A percentile compares a stretch with the other conserved stretches of the same genome.
phyloP scores from a whole-genome alignment of 352 stramenopile genomes.

The Thalassiosira mediterranea region DNA sequence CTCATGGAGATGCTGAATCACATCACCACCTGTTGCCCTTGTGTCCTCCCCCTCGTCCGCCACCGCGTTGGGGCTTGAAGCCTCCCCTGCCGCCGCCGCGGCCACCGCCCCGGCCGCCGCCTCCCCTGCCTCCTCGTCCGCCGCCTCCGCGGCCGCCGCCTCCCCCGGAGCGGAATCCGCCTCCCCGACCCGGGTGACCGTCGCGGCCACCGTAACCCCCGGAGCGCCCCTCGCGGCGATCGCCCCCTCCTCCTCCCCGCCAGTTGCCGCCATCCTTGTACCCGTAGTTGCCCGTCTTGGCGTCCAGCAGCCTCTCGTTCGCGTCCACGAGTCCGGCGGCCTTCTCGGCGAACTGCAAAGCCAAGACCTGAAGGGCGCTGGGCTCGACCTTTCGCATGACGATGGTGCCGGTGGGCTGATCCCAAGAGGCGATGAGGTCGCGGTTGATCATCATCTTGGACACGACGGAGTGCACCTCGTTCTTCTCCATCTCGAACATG shows the following conservation, averaged over 20 bases:
- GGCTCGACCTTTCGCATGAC: conserved; percentile 93
- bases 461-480: conserved; percentile 96
- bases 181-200: conserved; percentile 23
- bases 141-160: conserved; percentile 31
- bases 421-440: conserved; percentile 95
- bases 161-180: conserved; percentile 36
- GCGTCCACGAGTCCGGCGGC: conserved; percentile 83
- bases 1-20: no score
- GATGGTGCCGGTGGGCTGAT: conserved; percentile 97
- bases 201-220: conserved; percentile 16
- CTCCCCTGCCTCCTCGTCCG: conserved; percentile 32
- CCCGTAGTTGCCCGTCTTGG: conserved; percentile 77
- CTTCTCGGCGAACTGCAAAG: conserved; percentile 96
- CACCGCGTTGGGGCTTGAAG: conserved; percentile 15
- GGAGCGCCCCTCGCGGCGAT: conserved; percentile 15
- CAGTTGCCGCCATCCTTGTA: conserved; percentile 73
- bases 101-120: conserved; percentile 33
- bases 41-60: conserved; percentile 20
- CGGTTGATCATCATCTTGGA: conserved; percentile 99
- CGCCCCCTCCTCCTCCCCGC: conserved; percentile 44
- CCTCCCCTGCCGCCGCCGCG: conserved; percentile 15
- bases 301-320: conserved; percentile 87
- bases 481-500: conserved; percentile 97
- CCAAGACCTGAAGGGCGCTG: conserved; percentile 92
- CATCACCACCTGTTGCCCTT: conserved; percentile 33